A percentile compares a stretch with the other conserved stretches of the same genome.
phyloP scores from a whole-genome alignment of 805 yeast genomes.

The Wickerhamomyces rabaulensis region DNA sequence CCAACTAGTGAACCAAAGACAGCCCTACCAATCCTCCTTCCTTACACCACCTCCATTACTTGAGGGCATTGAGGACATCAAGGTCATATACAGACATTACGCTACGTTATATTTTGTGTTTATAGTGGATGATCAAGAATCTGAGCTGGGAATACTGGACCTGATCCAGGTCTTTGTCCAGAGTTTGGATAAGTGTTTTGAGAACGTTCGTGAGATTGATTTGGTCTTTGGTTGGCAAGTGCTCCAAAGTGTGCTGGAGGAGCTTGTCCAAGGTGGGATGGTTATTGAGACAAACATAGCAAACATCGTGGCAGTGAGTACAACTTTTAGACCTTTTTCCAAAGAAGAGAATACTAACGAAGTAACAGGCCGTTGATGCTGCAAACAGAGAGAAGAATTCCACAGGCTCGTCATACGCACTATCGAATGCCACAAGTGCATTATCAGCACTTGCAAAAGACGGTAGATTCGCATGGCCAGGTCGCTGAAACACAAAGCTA shows the following conservation, averaged over 20 bases:
- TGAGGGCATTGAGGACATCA: slow-evolving; percentile 63
- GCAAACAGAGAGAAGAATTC: slow-evolving; percentile 30
- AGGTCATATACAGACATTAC: slow-evolving; percentile 89
- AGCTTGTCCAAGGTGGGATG: slow-evolving; percentile 96
- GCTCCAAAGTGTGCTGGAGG: slow-evolving; percentile 83
- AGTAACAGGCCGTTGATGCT: slow-evolving; percentile 56
- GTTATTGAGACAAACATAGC: slow-evolving; percentile 87
- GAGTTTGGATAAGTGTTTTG: slow-evolving; percentile 86
- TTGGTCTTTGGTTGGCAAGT: slow-evolving; percentile 99
- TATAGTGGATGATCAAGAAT: slow-evolving; percentile 92
- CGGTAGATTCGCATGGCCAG: slow-evolving; percentile 25
- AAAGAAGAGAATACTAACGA: slow-evolving; percentile 4
- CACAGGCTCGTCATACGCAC: slow-evolving; percentile 23
- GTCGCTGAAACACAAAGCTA: slow-evolving; percentile 11
- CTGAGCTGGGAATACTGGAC: slow-evolving; percentile 90
- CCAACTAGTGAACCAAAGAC: slow-evolving; percentile 66
- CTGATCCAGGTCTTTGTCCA: slow-evolving; percentile 96
- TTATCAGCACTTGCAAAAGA: slow-evolving; percentile 23
- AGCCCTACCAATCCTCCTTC: slow-evolving; percentile 79
- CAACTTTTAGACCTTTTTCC: neutral
- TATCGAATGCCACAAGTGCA: slow-evolving; percentile 25
- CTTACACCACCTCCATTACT: slow-evolving; percentile 80
- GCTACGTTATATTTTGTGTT: slow-evolving; percentile 96
- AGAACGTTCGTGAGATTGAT: slow-evolving; percentile 92
- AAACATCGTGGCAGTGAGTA: slow-evolving; percentile 59